Base-by-base conservation (phyloP, 352 stramenopile genomes). In the Detonula confervacea region DNA sequence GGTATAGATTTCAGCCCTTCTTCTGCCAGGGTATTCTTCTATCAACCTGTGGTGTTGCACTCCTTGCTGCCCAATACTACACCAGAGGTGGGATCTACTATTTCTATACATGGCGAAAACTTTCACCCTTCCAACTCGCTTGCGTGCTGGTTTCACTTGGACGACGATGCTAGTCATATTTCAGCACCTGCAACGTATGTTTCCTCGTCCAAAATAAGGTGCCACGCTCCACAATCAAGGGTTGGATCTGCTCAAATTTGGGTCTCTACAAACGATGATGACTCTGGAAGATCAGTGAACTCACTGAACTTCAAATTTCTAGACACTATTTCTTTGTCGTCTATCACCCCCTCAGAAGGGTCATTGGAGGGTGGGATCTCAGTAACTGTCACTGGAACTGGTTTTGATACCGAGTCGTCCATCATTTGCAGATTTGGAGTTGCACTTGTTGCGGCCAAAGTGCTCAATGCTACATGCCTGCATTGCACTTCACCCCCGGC, bases 401-500 rank as follows among this genome's bases (percentile, higher is more conserved):
- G 61, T 25, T 73, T 73, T 54, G 22, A 20, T 8, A 9, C 51
- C 6, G n/a, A 39, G 9, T 57, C 35, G 20, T 30, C 9, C 4
- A 27, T 29, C n/a, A 8, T 76, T 11, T 80, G 71, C 42, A 24
- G 71, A 55, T 80, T 80, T 49, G 71, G 71, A n/a, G 29, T 16
- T 49, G 49, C 71, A 24, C 22, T 61, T 52, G 71, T 73, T 25
- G 11, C 8, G 2, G 71, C 71, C 0, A 27, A 35, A 3, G 57
- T 73, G n/a, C 5, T 67, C 5, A 66, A 67, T 42, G 59, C 60
- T n/a, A 72, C 42, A 51, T 8, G 1, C 8, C 8, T 73, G 24
- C 18, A 4, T 18, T 80, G 71, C 27, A 60, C 61, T 49, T 80
- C 71, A 12, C 71, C 71, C 20, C 61, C 61, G 5, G 37, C 33